These are phyloP conservation scores for Termitomyces sp. DNA, from an alignment of 768 basidiomycete species.

Conservation along the genomic window DNA sequence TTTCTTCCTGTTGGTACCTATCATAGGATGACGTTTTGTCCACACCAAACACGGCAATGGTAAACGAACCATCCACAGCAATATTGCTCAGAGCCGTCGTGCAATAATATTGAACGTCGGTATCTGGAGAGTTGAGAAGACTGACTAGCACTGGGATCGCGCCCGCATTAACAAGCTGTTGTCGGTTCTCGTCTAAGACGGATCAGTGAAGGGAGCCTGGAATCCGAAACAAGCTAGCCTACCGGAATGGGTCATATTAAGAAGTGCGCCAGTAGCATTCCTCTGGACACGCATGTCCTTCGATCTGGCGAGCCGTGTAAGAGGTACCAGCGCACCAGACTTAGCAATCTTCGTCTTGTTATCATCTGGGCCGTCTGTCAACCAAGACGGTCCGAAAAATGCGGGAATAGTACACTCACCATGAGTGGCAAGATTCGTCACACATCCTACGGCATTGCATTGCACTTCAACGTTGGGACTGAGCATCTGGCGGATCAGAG, in stretches of 20 bases:
- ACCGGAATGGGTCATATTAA: conserved; percentile 99
- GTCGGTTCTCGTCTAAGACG: conserved; percentile 87
- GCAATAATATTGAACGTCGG: conserved; percentile 99
- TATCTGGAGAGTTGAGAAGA: conserved; percentile 91
- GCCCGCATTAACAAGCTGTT: conserved; percentile 97
- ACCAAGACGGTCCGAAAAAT: conserved; percentile 8
- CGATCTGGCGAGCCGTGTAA: conserved; percentile 92
- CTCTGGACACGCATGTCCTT: conserved; percentile 99
- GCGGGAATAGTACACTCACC: conserved; percentile 48
- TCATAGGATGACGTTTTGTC: background rate
- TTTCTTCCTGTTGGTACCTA: conserved; percentile 88
- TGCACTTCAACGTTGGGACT: conserved; percentile 99
- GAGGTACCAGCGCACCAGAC: conserved; percentile 96
- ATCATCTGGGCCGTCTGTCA: conserved; percentile 59
- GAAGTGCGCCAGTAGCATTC: conserved; percentile 94
- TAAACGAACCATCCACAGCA: conserved; percentile 79
- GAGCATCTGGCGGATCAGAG: conserved; percentile 97
- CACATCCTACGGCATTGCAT: conserved; percentile 99
- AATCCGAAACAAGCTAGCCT: conserved; percentile 18
- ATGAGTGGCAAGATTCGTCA: conserved; percentile 97
- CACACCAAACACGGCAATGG: background rate
- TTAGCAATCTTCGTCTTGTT: conserved; percentile 99
- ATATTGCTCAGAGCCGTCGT: conserved; percentile 98
- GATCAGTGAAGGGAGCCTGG: background rate
- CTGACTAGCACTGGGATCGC: conserved; percentile 97